Percentiles rank a stretch among this genome's conserved stretches.
phyloP scores from a whole-genome alignment of 164 flowering plant species.

The Pachysandra terminalis region DNA sequence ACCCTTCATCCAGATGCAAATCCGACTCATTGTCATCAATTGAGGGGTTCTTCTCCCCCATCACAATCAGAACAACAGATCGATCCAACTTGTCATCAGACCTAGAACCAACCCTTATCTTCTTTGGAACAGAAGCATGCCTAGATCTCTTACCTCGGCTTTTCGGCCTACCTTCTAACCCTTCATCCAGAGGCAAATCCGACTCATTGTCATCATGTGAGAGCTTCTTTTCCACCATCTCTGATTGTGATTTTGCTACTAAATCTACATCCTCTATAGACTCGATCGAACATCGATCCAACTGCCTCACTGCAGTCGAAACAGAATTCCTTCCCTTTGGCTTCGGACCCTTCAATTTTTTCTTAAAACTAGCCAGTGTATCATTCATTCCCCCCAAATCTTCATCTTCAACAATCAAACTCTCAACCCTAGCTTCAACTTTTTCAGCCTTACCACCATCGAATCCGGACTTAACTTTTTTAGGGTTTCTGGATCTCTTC shows the following conservation, averaged over 20 bases:
- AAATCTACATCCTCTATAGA: constrained; percentile 13
- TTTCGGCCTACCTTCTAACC: constrained; percentile 18
- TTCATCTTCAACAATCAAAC: constrained; percentile 22
- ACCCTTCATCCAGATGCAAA: too few species aligned
- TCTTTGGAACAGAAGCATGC: constrained; percentile 12
- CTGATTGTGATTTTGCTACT: constrained; percentile 16
- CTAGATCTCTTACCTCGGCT: constrained; percentile 26
- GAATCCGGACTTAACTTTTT: constrained; percentile 37
- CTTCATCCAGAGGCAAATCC: constrained; percentile 13
- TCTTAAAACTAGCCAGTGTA: constrained; percentile 67
- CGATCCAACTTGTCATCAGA: constrained; percentile 16
- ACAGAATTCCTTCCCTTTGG: constrained; percentile 16
- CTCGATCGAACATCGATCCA: constrained; percentile 3
- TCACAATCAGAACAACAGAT: constrained; percentile 8
- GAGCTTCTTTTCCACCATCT: constrained; percentile 19
- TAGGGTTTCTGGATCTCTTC: constrained; percentile 40
- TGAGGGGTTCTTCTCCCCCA: too few species aligned
- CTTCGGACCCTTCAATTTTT: constrained; percentile 64
- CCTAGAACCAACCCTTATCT: not conserved
- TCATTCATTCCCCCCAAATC: constrained; percentile 63
- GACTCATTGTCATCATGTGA: constrained; percentile 23
- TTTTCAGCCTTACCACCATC: constrained; percentile 26
- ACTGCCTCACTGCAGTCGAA: constrained; percentile 10
- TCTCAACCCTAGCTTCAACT: constrained; percentile 26
- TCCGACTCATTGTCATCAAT: too few species aligned